phyloP scores from a whole-genome alignment of 164 flowering plant species.

The Chimonanthus praecox region DNA sequence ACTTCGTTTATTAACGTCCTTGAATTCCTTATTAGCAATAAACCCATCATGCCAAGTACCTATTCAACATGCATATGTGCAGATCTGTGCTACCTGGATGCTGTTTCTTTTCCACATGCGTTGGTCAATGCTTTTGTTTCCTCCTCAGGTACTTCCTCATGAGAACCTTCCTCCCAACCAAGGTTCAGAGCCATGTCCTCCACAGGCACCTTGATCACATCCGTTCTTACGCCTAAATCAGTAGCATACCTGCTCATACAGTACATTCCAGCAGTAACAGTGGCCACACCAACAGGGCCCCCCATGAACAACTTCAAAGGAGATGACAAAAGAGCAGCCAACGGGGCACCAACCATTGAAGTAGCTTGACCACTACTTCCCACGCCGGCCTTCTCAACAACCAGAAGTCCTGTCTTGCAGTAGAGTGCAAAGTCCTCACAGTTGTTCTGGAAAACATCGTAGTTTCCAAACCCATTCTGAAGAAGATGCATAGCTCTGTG shows the following conservation, averaged over 20 bases:
- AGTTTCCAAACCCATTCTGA: conserved; percentile 94
- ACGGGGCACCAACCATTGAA: conserved; percentile 77
- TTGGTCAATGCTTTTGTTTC: background rate
- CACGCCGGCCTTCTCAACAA: conserved; percentile 53
- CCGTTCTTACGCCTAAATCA: conserved; percentile 86
- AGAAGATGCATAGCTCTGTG: conserved; percentile 95
- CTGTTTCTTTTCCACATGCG: background rate
- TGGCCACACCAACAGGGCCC: conserved; percentile 75
- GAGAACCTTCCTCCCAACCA: conserved; percentile 30
- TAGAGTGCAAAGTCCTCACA: conserved; percentile 96
- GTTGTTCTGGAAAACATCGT: conserved; percentile 77
- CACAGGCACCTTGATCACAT: conserved; percentile 82
- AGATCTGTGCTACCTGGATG: conserved; percentile 4
- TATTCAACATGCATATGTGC: background rate
- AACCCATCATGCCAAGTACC: background rate
- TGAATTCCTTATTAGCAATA: background rate
- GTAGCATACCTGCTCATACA: conserved; percentile 89
- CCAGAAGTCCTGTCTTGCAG: conserved; percentile 88
- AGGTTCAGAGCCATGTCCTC: conserved; percentile 85
- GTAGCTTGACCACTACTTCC: conserved; percentile 96
- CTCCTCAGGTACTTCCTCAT: conserved; percentile 10
- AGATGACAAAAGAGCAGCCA: conserved; percentile 88
- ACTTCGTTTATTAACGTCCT: background rate
- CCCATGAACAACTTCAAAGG: conserved; percentile 80
- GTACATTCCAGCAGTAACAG: conserved; percentile 89